Evolutionary conservation across 148 eudicot genomes (phyloP).

Genomic region (Fagopyrum tataricum): DNA sequence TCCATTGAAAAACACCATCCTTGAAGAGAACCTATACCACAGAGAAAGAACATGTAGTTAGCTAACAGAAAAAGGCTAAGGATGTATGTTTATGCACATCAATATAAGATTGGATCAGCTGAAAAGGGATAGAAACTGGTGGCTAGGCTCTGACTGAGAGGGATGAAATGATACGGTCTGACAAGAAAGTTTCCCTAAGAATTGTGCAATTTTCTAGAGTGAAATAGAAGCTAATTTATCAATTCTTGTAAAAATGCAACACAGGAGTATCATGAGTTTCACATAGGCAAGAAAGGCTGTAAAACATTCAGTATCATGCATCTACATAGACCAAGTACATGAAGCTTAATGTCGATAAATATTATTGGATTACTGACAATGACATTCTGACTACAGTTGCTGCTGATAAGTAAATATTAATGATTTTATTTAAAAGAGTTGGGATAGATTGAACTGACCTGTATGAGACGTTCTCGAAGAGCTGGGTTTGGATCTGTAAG

Average conservation of each 20-base stretch:
- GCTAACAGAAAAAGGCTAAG: background rate
- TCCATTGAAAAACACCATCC: conserved; percentile 95
- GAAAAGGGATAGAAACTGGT: too few relatives aligned
- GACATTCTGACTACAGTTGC: background rate
- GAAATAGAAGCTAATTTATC: too few relatives aligned
- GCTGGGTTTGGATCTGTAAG: conserved; percentile 98
- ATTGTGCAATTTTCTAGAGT: too few relatives aligned
- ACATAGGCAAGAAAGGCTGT: background rate
- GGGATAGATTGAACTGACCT: conserved; percentile 39
- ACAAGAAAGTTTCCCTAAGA: too few relatives aligned
- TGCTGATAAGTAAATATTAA: background rate
- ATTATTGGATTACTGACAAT: background rate
- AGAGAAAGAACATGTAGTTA: background rate
- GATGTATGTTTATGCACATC: background rate
- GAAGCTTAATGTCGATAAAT: background rate
- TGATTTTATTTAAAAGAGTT: background rate
- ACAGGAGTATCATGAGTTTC: background rate
- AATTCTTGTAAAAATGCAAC: background rate
- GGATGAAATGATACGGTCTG: too few relatives aligned
- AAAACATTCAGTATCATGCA: background rate
- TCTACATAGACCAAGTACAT: background rate
- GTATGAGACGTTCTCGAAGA: conserved; percentile 90
- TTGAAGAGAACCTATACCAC: conserved; percentile 73
- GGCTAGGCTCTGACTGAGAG: too few relatives aligned
- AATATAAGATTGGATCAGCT: too few relatives aligned